Base-by-base conservation (phyloP, 2,329 filamentous ascomycete genomes). In the Sphaceloma murrayae region DNA sequence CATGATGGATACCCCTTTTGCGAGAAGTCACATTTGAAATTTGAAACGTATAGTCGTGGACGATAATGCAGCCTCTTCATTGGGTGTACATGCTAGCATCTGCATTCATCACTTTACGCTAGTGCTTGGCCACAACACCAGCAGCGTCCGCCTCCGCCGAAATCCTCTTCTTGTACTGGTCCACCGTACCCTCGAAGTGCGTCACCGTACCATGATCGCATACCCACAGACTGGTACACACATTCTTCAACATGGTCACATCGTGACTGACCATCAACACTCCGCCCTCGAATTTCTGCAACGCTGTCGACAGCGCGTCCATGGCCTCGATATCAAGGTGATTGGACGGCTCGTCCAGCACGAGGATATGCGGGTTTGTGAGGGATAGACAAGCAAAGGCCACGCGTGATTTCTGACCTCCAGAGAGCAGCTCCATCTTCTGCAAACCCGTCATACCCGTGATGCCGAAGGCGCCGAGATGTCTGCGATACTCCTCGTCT, bases 201-300 rank as follows among this genome's bases (percentile, higher is more conserved):
- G 94, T 86, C 14, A 98, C 88, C 1, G 82, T 91, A 7, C 91
- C 91, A 48, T 82, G 73, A 62, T 98, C 91, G 59, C 91, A 98
- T 51, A 98, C 89, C 91, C 91, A 98, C 58, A 98, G 67, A 60
- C 81, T 91, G 40, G 73, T 91, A 66, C 91, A 98, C 27, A 98
- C 91, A 43, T 84, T 94, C 70, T 94, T 87, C 63, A 98, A 64
- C 86, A 98, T 95, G 1, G 91, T 96, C 44, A 98, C 91, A 61
- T 98, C 91, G 82, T 98, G 91, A 58, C 85, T 94, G 46, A 98
- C 91, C 87, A 98, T 96, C 56, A 98, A 70, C 46, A 98, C 88
- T 62, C 91, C 91, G 49, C 91, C 91, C 67, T 94, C 76, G 68
- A 96, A 98, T 52, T 80, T 77, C 54, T 78, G 75, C 54, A 98